A percentile compares a stretch with the other conserved stretches of the same genome.
phyloP scores from a whole-genome alignment of 2,329 filamentous ascomycete species.

The Aspergillus sojae region DNA sequence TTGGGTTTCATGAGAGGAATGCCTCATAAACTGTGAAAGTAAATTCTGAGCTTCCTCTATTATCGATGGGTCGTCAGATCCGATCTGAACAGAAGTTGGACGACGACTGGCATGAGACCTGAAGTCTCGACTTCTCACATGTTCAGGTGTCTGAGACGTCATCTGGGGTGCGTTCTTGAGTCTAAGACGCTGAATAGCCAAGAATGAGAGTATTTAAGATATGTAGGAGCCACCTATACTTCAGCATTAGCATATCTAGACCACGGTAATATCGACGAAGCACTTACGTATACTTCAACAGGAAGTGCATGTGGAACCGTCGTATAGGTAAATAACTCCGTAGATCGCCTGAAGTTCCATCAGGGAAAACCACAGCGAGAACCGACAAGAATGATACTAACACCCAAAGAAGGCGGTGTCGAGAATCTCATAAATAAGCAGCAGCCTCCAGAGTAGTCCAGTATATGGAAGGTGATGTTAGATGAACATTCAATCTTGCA shows the following conservation, averaged over 20 bases:
- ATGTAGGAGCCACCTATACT: background rate
- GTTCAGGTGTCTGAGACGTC: conserved; percentile 1
- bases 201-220: background rate
- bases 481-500: background rate
- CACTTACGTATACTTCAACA: background rate
- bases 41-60: conserved; percentile 26
- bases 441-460: background rate
- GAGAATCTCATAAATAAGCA: background rate
- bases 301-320: background rate
- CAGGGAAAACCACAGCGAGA: background rate
- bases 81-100: background rate
- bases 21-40: conserved; percentile 30
- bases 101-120: background rate
- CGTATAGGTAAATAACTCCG: background rate
- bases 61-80: conserved; percentile 23
- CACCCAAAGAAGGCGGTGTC: background rate
- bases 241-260: background rate
- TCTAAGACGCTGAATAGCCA: background rate
- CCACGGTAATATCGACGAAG: background rate
- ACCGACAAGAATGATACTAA: background rate
- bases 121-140: background rate
- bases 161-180: background rate
- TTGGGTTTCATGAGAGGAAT: conserved; percentile 12
- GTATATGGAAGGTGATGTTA: background rate
- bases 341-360: background rate